Conservation (phyloP, 176 grass and related monocot genomes). For the maize (Zea mays) region DNA sequence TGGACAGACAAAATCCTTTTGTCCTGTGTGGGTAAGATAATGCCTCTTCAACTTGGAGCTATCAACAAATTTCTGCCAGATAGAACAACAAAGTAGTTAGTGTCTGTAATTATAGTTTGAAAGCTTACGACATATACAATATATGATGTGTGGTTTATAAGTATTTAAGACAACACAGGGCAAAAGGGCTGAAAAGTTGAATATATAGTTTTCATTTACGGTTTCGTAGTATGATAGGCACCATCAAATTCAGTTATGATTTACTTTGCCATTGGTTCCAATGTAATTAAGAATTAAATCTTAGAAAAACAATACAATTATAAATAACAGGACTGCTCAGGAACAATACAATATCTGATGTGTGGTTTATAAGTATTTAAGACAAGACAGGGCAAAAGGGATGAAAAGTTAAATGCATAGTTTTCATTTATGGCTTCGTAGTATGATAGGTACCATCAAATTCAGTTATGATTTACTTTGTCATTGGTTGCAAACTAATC, state of each 20-base stretch:
- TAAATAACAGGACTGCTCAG: background rate
- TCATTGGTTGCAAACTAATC: background rate
- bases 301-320: no score
- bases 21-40: constrained; percentile 79
- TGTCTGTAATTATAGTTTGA: background rate
- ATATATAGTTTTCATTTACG: background rate
- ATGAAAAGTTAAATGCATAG: background rate
- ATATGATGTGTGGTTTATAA: background rate
- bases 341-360: background rate
- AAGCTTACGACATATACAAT: background rate
- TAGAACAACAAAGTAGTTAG: background rate
- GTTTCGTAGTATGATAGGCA: background rate
- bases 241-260: background rate
- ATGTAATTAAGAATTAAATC: background rate
- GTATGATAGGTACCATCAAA: background rate
- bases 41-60: constrained; percentile 96
- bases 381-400: background rate
- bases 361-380: background rate
- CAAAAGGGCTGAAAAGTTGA: background rate
- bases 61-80: constrained; percentile 82
- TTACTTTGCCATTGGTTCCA: background rate
- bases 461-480: background rate
- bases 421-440: background rate
- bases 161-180: background rate
- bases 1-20: constrained; percentile 80